Percentiles rank a stretch among this genome's conserved stretches.
These are phyloP conservation scores for Pythium inflatum DNA, from an alignment of 352 stramenopile species.

Conservation along the genomic window DNA sequence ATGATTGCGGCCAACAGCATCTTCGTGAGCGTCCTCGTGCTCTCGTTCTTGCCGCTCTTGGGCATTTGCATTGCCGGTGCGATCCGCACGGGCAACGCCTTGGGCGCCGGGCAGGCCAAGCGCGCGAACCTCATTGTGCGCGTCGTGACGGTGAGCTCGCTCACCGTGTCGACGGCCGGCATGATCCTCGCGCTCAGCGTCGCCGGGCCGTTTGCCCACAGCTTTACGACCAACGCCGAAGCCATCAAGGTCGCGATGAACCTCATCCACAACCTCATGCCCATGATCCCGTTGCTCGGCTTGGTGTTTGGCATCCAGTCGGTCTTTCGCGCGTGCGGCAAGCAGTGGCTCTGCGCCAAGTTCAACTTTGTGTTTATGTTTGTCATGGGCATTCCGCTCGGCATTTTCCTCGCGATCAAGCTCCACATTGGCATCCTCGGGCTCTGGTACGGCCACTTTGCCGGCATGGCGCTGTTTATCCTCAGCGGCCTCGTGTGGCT, in stretches of 20 bases:
- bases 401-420: slow-evolving; percentile 51
- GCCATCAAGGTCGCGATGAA: slow-evolving; percentile 38
- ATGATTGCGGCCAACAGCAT: slow-evolving; percentile 70
- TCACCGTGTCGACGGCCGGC: slow-evolving; percentile 44
- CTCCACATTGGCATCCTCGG: slow-evolving; percentile 55
- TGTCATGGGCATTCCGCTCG: slow-evolving; percentile 53
- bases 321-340: slow-evolving; percentile 58
- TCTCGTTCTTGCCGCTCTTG: slow-evolving; percentile 62
- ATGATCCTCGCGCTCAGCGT: slow-evolving; percentile 46
- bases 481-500: slow-evolving; percentile 25
- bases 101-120: slow-evolving; percentile 57
- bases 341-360: slow-evolving; percentile 57
- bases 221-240: slow-evolving; percentile 49
- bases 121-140: slow-evolving; percentile 51
- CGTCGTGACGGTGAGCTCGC: slow-evolving; percentile 43
- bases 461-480: slow-evolving; percentile 30
- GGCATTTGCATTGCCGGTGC: slow-evolving; percentile 63
- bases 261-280: slow-evolving; percentile 48
- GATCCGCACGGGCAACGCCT: slow-evolving; percentile 68
- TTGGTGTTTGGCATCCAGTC: slow-evolving; percentile 51
- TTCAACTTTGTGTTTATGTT: slow-evolving; percentile 67
- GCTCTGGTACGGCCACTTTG: slow-evolving; percentile 70
- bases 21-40: slow-evolving; percentile 45
- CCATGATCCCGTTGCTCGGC: slow-evolving; percentile 51
- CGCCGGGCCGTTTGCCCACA: slow-evolving; percentile 43